Evolutionary conservation across 495 filamentous ascomycete genomes (phyloP).

Genomic region (Trichoderma asperelloides): DNA sequence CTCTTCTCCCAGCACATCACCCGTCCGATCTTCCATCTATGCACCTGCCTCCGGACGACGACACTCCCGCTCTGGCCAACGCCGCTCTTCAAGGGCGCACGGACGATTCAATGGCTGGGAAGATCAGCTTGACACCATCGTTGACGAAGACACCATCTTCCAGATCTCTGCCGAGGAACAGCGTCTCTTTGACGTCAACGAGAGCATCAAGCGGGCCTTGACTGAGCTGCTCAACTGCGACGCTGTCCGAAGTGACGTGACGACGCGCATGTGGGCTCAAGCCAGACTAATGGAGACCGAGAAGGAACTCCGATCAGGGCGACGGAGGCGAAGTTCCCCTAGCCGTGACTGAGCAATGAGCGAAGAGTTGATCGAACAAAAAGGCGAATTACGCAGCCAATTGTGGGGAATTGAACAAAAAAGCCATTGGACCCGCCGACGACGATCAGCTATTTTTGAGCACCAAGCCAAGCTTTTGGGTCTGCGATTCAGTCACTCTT

Average conservation of each 20-base stretch:
- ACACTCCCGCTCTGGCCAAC: slow-evolving; percentile 4
- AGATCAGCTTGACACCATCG: slow-evolving; percentile 23
- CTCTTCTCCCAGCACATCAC: slow-evolving; percentile 29
- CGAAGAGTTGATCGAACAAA: not conserved
- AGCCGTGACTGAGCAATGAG: not conserved
- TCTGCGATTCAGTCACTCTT: slow-evolving; percentile 1
- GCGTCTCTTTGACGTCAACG: slow-evolving; percentile 50
- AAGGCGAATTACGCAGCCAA: not conserved
- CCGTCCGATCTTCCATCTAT: slow-evolving; percentile 20
- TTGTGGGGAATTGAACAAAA: not conserved
- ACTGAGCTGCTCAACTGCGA: slow-evolving; percentile 60
- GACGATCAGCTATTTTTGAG: not conserved
- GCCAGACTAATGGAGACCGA: slow-evolving; percentile 55
- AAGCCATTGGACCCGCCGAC: not conserved
- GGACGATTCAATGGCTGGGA: slow-evolving; percentile 11
- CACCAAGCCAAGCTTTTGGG: not conserved
- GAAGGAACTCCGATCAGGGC: slow-evolving; percentile 43
- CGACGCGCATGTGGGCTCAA: slow-evolving; percentile 55
- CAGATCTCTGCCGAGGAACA: slow-evolving; percentile 44
- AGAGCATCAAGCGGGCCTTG: slow-evolving; percentile 54
- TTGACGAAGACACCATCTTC: slow-evolving; percentile 25
- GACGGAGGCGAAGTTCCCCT: slow-evolving; percentile 32
- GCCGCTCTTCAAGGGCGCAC: not conserved
- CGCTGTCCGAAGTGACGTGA: slow-evolving; percentile 41
- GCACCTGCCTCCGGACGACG: not conserved